Evolutionary conservation across 1,284 basidiomycete species (phyloP).

Genomic region (Afroboletus lepidellus): DNA sequence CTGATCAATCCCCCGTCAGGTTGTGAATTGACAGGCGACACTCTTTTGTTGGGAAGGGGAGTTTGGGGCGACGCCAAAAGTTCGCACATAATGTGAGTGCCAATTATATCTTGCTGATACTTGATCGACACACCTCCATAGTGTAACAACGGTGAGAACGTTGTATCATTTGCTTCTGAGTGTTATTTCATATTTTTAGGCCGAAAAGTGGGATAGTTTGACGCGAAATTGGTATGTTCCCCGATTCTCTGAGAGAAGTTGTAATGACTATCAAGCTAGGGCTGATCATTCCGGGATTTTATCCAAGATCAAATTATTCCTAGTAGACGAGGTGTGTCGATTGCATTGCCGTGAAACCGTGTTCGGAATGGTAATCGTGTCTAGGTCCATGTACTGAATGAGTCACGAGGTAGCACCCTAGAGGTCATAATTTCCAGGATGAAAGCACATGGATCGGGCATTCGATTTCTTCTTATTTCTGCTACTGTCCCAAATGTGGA

Average conservation of each 20-base stretch:
- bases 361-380: not conserved
- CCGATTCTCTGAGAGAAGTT: constrained; percentile 3
- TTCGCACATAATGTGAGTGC: constrained; percentile 71
- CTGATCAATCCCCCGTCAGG: constrained; percentile 44
- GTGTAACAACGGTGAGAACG: constrained; percentile 69
- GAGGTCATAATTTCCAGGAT: constrained; percentile 95
- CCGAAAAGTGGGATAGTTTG: constrained; percentile 93
- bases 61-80: constrained; percentile 71
- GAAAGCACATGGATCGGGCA: constrained; percentile 67
- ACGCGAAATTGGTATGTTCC: constrained; percentile 76
- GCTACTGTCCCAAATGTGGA: constrained; percentile 93
- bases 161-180: not conserved
- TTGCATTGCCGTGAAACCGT: not conserved
- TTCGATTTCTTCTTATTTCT: constrained; percentile 87
- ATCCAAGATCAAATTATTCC: constrained; percentile 71
- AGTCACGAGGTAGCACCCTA: constrained; percentile 84
- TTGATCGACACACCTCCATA: constrained; percentile 27
- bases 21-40: constrained; percentile 91
- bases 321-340: constrained; percentile 82
- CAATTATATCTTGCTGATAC: constrained; percentile 4
- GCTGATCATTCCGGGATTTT: constrained; percentile 61
- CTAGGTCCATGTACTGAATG: constrained; percentile 91
- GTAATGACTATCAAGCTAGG: constrained; percentile 42
- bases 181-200: constrained; percentile 45
- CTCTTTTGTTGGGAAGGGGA: constrained; percentile 57